Evolutionary conservation across 106 monocot species (phyloP).

Genomic region (Alisma plantagoaquatica): DNA sequence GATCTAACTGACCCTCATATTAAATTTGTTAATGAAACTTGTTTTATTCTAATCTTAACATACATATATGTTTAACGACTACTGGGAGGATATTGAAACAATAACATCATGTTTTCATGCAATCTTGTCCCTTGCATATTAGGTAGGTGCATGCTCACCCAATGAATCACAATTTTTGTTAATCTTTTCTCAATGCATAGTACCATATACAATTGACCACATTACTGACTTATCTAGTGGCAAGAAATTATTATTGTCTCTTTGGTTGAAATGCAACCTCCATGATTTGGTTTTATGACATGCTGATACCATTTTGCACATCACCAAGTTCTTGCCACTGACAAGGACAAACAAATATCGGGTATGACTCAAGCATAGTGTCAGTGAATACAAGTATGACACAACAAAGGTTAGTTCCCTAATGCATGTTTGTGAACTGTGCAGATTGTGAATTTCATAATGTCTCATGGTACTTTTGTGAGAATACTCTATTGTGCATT

Average conservation of each 20-base stretch:
- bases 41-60: no score
- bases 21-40: no score
- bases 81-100: conserved; percentile 79
- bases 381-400: background rate
- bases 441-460: conserved; percentile 60
- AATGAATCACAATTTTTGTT: no score
- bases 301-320: background rate
- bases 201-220: no score
- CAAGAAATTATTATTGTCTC: no score
- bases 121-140: conserved; percentile 56
- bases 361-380: background rate
- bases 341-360: background rate
- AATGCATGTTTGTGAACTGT: background rate
- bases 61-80: conserved; percentile 64
- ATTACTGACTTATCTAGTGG: no score
- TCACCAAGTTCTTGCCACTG: background rate
- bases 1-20: no score
- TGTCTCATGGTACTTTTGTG: conserved; percentile 80
- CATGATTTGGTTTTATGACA: background rate
- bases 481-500: conserved; percentile 59
- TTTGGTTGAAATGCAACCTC: no score
- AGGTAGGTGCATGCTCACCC: no score
- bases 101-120: no score
- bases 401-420: background rate
- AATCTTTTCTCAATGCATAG: no score